Evolutionary conservation across 768 basidiomycete genomes (phyloP), one percentile per base, ranked within the genome.

Genomic region (Boletus fagicola): DNA sequence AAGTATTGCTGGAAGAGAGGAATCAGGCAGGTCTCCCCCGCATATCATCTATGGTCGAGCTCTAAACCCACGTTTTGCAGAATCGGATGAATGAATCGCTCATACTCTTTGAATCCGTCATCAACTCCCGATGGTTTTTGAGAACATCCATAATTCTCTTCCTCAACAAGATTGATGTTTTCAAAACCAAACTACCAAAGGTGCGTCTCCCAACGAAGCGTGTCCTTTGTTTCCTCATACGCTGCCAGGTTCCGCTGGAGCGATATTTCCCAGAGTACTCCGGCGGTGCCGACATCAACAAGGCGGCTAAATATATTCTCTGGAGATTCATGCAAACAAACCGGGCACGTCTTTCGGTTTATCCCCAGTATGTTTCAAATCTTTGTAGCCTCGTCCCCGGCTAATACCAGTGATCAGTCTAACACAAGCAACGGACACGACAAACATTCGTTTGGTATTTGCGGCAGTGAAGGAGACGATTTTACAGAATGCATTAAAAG

Each of bases 271-370:
- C 91, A 5, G 93, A 94, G 66, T 95, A 95, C 71, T 89, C 90
- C 0, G 92, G 92, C 33, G 92, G 92, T 5, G 72, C 86, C 4
- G 91, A 95, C 65, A 90, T 95, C 71, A 94, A 93, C 76, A 95
- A 95, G 72, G 93, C 92, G 2, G 92, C 94, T 0, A 94, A 94
- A 64, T 96, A 92, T 62, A 94, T 98, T 52, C 76, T 98, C 38
- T 97, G 93, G 94, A 77, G 90, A 65, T 98, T 96, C 65, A 94
- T 94, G 80, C 92, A 96, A 72, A 87, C 90, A 54, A 96, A 95
- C 63, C 76, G 89, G 22, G 90, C 90, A 53, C 72, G 86, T 51
- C 73, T 95, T 62, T 92, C 87, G 56, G 90, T 97, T 20, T 97
- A 95, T 72, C 94, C 94, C 3, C 94, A 97, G 90, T 90, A 60